These are phyloP conservation scores for Rhodotorula sp. DNA, from an alignment of 1,284 basidiomycete genomes.

Conservation along the genomic window DNA sequence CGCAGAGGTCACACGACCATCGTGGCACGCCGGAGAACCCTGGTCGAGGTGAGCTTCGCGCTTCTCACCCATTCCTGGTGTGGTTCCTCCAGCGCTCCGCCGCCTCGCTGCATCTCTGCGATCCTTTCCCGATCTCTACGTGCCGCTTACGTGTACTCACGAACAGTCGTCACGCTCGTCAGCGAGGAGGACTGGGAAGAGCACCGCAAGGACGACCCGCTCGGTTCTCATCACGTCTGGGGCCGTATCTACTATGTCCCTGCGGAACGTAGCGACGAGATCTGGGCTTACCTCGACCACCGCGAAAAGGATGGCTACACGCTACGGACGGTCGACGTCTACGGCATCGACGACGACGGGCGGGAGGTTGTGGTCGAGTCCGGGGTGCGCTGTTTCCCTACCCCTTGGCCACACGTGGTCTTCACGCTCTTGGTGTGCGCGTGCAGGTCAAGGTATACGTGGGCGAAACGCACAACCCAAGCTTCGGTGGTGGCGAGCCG, in stretches of 20 bases:
- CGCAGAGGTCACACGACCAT: slow-evolving; percentile 83
- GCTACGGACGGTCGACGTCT: slow-evolving; percentile 65
- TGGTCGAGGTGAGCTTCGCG: slow-evolving; percentile 26
- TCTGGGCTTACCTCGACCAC: slow-evolving; percentile 40
- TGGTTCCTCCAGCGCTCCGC: no score
- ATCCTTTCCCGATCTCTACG: neutral
- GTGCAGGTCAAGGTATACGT: slow-evolving; percentile 64
- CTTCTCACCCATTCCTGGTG: no score
- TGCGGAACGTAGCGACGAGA: slow-evolving; percentile 7
- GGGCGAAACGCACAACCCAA: slow-evolving; percentile 72
- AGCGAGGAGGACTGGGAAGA: slow-evolving; percentile 31
- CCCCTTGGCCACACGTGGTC: no score
- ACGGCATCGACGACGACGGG: slow-evolving; percentile 58
- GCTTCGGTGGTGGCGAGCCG: slow-evolving; percentile 56
- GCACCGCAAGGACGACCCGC: slow-evolving; percentile 37
- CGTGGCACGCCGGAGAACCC: slow-evolving; percentile 40
- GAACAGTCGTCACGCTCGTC: slow-evolving; percentile 37
- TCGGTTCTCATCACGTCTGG: slow-evolving; percentile 39
- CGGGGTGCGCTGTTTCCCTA: slow-evolving; percentile 53
- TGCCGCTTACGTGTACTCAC: neutral
- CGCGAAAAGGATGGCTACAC: slow-evolving; percentile 70
- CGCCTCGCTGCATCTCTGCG: neutral
- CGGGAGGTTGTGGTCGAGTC: slow-evolving; percentile 61
- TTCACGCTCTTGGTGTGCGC: no score
- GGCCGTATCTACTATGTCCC: slow-evolving; percentile 38